These are phyloP conservation scores for Closterium sp. DNA, from an alignment of 139 green algal species.

Conservation along the genomic window DNA sequence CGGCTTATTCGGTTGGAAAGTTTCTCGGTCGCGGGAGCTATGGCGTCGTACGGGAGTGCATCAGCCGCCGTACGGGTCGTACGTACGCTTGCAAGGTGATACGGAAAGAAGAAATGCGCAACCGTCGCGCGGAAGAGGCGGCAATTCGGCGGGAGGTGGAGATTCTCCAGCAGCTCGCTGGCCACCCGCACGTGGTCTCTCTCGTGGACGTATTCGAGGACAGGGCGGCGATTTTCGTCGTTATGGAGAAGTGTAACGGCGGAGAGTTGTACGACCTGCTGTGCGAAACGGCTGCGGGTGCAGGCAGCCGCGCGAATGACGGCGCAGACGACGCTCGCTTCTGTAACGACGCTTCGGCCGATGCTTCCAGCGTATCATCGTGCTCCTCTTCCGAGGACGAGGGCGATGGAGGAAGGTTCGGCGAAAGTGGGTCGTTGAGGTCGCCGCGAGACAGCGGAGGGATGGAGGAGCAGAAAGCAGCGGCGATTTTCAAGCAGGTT, in stretches of 20 bases:
- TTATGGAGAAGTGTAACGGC: constrained; percentile 86
- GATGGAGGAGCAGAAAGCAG: background rate
- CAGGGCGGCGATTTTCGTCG: constrained; percentile 40
- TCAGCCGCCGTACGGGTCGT: background rate
- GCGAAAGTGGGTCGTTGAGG: background rate
- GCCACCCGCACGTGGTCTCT: constrained; percentile 72
- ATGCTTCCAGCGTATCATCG: background rate
- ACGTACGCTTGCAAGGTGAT: background rate
- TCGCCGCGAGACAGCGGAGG: background rate
- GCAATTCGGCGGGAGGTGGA: background rate
- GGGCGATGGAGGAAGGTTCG: background rate
- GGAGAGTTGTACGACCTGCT: constrained; percentile 89
- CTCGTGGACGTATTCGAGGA: constrained; percentile 38
- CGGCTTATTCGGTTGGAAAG: background rate
- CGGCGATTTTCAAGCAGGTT: background rate
- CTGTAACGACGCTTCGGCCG: background rate
- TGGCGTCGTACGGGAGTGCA: background rate
- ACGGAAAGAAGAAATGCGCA: background rate
- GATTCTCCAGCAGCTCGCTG: constrained; percentile 65
- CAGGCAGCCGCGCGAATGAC: background rate
- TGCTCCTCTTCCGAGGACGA: background rate
- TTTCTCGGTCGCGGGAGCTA: background rate
- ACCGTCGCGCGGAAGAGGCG: background rate
- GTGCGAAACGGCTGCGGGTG: background rate
- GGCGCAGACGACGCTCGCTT: background rate